phyloP scores from a whole-genome alignment of 768 basidiomycete genomes.

The Hydnomerulius pinastri region DNA sequence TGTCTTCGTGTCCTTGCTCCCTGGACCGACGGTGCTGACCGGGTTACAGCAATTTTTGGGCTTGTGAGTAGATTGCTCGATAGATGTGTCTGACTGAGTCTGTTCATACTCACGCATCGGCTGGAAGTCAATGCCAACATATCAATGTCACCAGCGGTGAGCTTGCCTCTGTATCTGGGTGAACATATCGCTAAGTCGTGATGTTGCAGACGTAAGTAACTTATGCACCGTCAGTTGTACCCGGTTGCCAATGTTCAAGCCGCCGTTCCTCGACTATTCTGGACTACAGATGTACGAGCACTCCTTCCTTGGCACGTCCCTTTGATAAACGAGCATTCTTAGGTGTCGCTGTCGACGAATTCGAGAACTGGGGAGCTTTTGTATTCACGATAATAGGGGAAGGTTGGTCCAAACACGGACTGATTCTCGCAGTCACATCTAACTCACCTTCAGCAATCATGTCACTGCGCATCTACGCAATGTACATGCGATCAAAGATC shows the following conservation, averaged over 20 bases:
- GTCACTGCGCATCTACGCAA: constrained; percentile 21
- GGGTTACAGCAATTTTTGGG: constrained; percentile 10
- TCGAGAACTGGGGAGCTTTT: constrained; percentile 16
- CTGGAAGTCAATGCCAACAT: constrained; percentile 19
- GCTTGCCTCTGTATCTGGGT: background rate
- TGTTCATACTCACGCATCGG: background rate
- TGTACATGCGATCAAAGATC: constrained; percentile 17
- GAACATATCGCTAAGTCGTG: background rate
- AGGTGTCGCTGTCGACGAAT: constrained; percentile 13
- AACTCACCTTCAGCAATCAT: constrained; percentile 11
- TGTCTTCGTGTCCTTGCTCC: background rate
- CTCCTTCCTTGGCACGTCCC: background rate
- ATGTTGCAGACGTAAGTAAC: constrained; percentile 11
- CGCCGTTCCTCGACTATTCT: background rate
- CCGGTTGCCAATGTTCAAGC: too few relatives aligned
- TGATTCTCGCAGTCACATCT: background rate
- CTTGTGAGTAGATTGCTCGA: constrained; percentile 6
- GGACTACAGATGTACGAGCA: constrained; percentile 12
- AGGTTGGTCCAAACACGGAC: constrained; percentile 1
- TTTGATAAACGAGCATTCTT: background rate
- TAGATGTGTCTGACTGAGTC: background rate
- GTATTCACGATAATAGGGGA: constrained; percentile 10
- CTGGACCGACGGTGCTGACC: background rate
- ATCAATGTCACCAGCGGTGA: constrained; percentile 15
- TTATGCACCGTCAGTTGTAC: too few relatives aligned